Conservation (phyloP, 129 eudicot genomes). For the Saposhnikovia divaricata region DNA sequence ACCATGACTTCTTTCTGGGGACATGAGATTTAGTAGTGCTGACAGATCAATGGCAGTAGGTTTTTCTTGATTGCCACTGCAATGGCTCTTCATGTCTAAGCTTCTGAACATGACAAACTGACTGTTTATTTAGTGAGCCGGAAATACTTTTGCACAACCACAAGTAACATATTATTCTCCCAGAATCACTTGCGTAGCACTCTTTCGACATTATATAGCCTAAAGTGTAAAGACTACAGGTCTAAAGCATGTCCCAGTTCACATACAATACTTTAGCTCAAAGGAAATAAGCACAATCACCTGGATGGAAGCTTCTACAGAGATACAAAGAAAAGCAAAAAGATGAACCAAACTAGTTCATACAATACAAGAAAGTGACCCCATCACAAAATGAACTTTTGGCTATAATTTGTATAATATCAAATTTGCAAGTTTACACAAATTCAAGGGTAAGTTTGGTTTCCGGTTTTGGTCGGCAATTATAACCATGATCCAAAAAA, state of each 20-base stretch:
- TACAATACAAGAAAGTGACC: neutral
- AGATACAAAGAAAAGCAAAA: neutral
- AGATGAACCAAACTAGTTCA: neutral
- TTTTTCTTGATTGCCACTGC: neutral
- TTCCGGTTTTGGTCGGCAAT: neutral
- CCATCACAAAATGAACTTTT: neutral
- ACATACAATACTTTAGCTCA: constrained; percentile 22
- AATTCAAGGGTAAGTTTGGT: too few relatives aligned
- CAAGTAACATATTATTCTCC: neutral
- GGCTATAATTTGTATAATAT: too few relatives aligned
- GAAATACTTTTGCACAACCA: constrained; percentile 7
- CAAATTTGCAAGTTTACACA: neutral
- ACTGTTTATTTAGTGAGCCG: neutral
- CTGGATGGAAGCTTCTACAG: neutral
- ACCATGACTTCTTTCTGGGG: neutral
- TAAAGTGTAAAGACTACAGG: neutral
- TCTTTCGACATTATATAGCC: neutral
- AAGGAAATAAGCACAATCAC: neutral
- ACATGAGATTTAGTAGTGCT: constrained; percentile 4
- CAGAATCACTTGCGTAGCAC: neutral
- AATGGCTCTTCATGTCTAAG: constrained; percentile 5
- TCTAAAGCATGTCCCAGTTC: constrained; percentile 13
- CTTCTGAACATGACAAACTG: neutral
- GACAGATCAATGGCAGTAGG: neutral
- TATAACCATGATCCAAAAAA: neutral